Percentiles rank a stretch among this genome's conserved stretches.
Conservation (phyloP, 2,329 filamentous ascomycete species). For the Fonsecaea erecta region DNA sequence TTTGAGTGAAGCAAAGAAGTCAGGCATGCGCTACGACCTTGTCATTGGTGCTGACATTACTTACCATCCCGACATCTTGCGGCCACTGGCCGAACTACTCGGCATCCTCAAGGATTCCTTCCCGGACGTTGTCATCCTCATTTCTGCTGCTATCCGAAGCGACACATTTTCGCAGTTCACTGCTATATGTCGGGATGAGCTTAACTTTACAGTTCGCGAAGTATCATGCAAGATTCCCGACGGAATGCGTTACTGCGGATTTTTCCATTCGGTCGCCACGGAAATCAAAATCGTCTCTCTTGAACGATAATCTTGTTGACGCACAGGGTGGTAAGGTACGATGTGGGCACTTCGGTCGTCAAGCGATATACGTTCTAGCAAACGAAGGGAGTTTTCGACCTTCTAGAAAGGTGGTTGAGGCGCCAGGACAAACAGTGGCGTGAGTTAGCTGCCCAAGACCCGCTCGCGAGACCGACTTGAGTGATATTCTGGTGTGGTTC, state of each 20-base stretch:
- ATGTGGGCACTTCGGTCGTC: too few relatives aligned
- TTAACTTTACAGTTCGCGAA: slow-evolving; percentile 45
- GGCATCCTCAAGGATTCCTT: slow-evolving; percentile 24
- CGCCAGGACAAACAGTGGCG: too few relatives aligned
- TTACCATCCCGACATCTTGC: slow-evolving; percentile 36
- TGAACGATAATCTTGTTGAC: slow-evolving; percentile 23
- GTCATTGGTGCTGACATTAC: slow-evolving; percentile 37
- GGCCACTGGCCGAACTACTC: slow-evolving; percentile 33
- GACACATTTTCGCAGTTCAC: slow-evolving; percentile 65
- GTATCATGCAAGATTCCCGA: slow-evolving; percentile 51
- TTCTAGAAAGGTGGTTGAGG: too few relatives aligned
- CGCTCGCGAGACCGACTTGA: too few relatives aligned
- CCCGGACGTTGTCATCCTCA: slow-evolving; percentile 54
- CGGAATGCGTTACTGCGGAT: slow-evolving; percentile 50
- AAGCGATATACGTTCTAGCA: too few relatives aligned
- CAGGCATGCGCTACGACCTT: slow-evolving; percentile 23
- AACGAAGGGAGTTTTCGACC: too few relatives aligned
- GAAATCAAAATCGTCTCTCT: slow-evolving; percentile 33
- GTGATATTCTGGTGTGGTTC: too few relatives aligned
- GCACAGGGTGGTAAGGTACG: too few relatives aligned
- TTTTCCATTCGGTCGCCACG: slow-evolving; percentile 49
- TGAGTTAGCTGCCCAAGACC: too few relatives aligned
- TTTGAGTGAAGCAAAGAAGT: slow-evolving; percentile 15
- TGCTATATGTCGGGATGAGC: slow-evolving; percentile 55
- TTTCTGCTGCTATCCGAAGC: slow-evolving; percentile 66